Evolutionary conservation across 257 asterid genomes (phyloP), one percentile per base, ranked within the genome.

Genomic region (Galeopsis tetrahit): DNA sequence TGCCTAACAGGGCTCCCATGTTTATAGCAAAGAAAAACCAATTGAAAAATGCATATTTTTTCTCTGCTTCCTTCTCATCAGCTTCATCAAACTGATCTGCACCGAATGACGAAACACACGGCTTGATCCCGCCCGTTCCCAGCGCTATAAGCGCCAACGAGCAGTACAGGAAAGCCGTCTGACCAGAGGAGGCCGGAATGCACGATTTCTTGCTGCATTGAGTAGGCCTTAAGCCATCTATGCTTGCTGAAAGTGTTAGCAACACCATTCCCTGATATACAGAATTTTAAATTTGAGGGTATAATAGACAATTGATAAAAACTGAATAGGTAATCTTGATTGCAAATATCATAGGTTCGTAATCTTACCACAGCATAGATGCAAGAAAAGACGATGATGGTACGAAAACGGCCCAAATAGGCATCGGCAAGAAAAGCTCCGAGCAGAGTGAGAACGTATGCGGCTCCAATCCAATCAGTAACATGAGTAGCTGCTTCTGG

Each of bases 1-100:
- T 85, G 7, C 97, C 97, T 65, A 87, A 49, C 13, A 91, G 83
- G 32, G 96, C 97, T 14, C 95, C 96, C 92, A 83, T 85, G 79
- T 91, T 91, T 33, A 91, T 91, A 32, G 96, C 96, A 43, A 89
- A 89, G 88, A 87, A 91, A 75, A 89, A 91, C 97, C 97, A 91
- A 55, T 91, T 91, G 82, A 91, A 91, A 59, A 91, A 91, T 4
- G 91, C 78, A 21, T 85, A 91, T 10, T 91, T 91, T 61, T 83
- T 87, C 11, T 66, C 81, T 2, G 86, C 86, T 81, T 91, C 97
- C 0, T 61, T 71, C 6, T 62, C 17, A 10, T 87, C 94, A 0
- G 86, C 63, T 7, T 83, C 92, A 21, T 89, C 96, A 15, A 85
- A 91, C 66, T 91, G 96, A 51, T 91, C 96, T 0, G 97, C 97